These are phyloP conservation scores for Selenicereus undatus DNA, from an alignment of 148 eudicot species.

Conservation along the genomic window DNA sequence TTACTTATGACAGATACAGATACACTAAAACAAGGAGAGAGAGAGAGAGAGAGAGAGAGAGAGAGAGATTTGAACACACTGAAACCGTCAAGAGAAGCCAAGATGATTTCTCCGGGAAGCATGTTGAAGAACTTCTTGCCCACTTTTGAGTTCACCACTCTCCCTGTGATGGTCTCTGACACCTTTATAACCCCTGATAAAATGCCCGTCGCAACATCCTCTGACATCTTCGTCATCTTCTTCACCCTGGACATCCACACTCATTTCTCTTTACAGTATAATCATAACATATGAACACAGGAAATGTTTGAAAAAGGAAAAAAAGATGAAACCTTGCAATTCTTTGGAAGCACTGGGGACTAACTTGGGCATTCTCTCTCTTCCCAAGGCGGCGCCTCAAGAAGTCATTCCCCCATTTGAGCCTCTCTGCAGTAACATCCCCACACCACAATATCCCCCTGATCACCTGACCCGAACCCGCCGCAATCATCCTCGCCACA, in stretches of 20 bases:
- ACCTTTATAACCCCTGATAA: slow-evolving; percentile 81
- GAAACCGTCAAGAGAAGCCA: slow-evolving; percentile 83
- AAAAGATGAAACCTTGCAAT: slow-evolving; percentile 48
- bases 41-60: slow-evolving; percentile 15
- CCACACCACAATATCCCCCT: slow-evolving; percentile 92
- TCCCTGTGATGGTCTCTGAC: slow-evolving; percentile 63
- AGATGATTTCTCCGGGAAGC: slow-evolving; percentile 76
- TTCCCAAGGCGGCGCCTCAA: slow-evolving; percentile 42
- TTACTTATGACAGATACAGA: no score
- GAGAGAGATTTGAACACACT: slow-evolving; percentile 36
- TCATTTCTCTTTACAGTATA: no score
- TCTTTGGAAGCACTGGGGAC: slow-evolving; percentile 51
- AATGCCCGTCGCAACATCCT: slow-evolving; percentile 54
- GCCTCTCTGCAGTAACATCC: slow-evolving; percentile 69
- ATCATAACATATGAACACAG: background rate
- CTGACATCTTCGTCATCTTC: slow-evolving; percentile 69
- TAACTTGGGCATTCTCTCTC: slow-evolving; percentile 37
- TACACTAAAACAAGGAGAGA: background rate
- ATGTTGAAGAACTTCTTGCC: slow-evolving; percentile 75
- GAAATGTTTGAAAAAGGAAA: background rate
- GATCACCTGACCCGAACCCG: slow-evolving; percentile 59
- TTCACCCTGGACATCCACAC: slow-evolving; percentile 43
- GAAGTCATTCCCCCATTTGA: slow-evolving; percentile 76
- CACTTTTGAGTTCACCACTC: slow-evolving; percentile 57
- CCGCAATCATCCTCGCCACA: slow-evolving; percentile 73